Percentiles rank a stretch among this genome's conserved stretches.
These are phyloP conservation scores for Aureobasidium sp. DNA, from an alignment of 2,329 filamentous ascomycete species.

Conservation along the genomic window DNA sequence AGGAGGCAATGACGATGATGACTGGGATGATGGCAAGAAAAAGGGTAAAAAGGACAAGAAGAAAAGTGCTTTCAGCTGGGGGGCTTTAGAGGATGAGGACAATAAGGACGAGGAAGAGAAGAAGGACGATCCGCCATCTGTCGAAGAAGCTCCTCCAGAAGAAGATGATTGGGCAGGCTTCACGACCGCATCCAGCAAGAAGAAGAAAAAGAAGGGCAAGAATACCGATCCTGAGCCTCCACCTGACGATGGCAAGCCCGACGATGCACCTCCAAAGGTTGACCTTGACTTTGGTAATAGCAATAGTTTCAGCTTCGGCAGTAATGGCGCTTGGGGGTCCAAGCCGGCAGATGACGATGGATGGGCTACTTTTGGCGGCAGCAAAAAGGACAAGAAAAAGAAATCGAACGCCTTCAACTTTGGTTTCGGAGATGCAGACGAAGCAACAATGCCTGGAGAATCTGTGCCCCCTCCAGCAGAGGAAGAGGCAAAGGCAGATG, in stretches of 20 bases:
- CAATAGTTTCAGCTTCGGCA: conserved; percentile 28
- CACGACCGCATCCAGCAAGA: conserved; percentile 23
- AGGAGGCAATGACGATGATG: conserved; percentile 31
- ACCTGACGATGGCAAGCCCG: conserved; percentile 31
- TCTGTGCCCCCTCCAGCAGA: conserved; percentile 19
- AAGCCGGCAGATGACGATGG: conserved; percentile 23
- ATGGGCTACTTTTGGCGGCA: conserved; percentile 23
- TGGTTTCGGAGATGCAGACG: conserved; percentile 13
- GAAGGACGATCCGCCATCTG: neutral
- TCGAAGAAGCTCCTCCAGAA: conserved; percentile 12
- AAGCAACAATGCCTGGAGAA: conserved; percentile 1
- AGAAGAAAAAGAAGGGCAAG: conserved; percentile 32
- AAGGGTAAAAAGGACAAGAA: conserved; percentile 31
- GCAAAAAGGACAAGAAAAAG: conserved; percentile 30
- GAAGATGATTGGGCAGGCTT: conserved; percentile 23
- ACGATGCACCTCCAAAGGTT: conserved; percentile 40
- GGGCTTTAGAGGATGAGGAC: conserved; percentile 16
- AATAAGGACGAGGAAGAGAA: conserved; percentile 11
- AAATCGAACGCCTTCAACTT: conserved; percentile 22
- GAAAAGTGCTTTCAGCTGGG: conserved; percentile 20
- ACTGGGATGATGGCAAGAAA: conserved; percentile 25
- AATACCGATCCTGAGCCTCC: conserved; percentile 18
- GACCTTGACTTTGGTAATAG: conserved; percentile 38
- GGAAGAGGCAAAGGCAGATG: conserved; percentile 23
- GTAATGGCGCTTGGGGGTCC: conserved; percentile 23